Evolutionary conservation across 2,329 filamentous ascomycete genomes (phyloP), one percentile per base, ranked within the genome.

Genomic region (Dactylonectria macrodidyma): DNA sequence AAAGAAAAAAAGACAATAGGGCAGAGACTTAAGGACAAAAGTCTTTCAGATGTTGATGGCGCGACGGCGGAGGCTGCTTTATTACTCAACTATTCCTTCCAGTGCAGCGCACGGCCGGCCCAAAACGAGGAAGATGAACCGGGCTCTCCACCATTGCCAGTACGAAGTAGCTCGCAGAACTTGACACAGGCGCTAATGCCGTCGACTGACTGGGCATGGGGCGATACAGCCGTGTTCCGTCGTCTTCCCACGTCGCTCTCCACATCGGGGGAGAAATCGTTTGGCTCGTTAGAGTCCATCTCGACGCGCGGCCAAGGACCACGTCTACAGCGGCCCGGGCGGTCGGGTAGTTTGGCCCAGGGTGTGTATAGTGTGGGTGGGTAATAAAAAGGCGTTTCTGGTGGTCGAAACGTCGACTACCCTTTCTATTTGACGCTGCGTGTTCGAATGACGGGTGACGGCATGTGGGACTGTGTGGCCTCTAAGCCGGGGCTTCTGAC

Each of bases 251-350:
- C 48, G 41, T 47, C 36, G 58, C 48, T 48, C 41, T 46, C 60
- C 60, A 50, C 60, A 44, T 30, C 38, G 30, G 10, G 10, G 8
- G 30, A 14, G 48, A 16, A 62, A 56, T 62, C 54, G 51, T 50
- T 56, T 57, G 60, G 60, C 26, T 34, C 26, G n/a, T 33, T 26
- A 14, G 52, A 34, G 24, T 57, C 36, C 33, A 11, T 36, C 19
- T 46, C 41, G 60, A 63, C 60, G 60, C 60, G 60, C 60, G 60
- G 60, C 60, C 60, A 46, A 36, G 44, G 26, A 38, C 46, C 41
- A 47, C 44, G 14, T 16, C 30, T 50, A 30, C 30, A 54, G n/a
- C 30, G 34, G 52, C 30, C 30, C 41, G 11, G 22, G 10, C 41
- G 14, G 51, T 48, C 38, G 59, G 59, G 47, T 19, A 44, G 12